phyloP scores from a whole-genome alignment of 2,329 filamentous ascomycete species.

The Zymoseptoria brevis region DNA sequence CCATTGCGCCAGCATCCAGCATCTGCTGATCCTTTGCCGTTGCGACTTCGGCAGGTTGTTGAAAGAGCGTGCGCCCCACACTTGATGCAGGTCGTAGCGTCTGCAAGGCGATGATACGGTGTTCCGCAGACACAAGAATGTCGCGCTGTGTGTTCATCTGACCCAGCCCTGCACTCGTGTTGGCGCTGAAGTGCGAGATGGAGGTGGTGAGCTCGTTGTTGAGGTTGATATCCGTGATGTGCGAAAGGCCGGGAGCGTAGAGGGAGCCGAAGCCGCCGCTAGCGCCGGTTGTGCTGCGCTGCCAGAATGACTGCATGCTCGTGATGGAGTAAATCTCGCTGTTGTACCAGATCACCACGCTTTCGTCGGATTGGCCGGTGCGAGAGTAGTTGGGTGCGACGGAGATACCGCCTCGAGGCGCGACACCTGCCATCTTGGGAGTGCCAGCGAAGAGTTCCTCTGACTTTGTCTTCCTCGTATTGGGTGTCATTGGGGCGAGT shows the following conservation, averaged over 20 bases:
- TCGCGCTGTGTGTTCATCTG: constrained; percentile 39
- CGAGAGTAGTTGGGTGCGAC: constrained; percentile 28
- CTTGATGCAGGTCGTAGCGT: constrained; percentile 21
- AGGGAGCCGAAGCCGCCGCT: constrained; percentile 31
- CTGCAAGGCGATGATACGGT: constrained; percentile 38
- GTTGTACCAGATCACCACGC: constrained; percentile 41
- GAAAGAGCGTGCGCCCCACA: constrained; percentile 22
- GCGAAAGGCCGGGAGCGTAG: constrained; percentile 34
- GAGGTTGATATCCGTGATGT: constrained; percentile 35
- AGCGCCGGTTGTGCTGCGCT: constrained; percentile 30
- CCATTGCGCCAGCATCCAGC: constrained; percentile 38
- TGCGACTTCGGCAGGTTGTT: constrained; percentile 12
- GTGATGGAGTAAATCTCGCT: constrained; percentile 38
- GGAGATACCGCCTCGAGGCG: constrained; percentile 36
- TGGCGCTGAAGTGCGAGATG: constrained; percentile 36
- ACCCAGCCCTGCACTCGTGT: constrained; percentile 27
- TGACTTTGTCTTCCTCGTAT: constrained; percentile 40
- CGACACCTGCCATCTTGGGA: constrained; percentile 24
- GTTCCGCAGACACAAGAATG: constrained; percentile 36
- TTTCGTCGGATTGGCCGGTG: constrained; percentile 35
- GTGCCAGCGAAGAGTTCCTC: constrained; percentile 39
- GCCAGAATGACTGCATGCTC: constrained; percentile 39
- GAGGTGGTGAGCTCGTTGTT: constrained; percentile 37
- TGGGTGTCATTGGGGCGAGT: constrained; percentile 45
- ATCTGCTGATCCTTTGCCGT: constrained; percentile 34